Conservation (phyloP, 768 basidiomycete genomes). For the Lactifluus hygrophoroides region DNA sequence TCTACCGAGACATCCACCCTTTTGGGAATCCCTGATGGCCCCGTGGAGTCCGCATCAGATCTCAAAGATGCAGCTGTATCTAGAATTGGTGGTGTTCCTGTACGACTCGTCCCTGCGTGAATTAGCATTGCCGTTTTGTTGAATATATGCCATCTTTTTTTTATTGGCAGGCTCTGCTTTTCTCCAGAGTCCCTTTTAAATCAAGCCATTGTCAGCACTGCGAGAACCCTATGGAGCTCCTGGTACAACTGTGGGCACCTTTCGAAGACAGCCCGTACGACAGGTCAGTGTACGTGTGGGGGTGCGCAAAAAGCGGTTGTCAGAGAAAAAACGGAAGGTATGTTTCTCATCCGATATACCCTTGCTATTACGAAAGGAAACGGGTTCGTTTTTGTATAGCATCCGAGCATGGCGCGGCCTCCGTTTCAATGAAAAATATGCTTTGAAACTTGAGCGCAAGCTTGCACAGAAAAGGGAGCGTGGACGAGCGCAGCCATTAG, state of each 20-base stretch:
- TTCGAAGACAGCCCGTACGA: constrained; percentile 81
- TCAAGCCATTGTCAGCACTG: constrained; percentile 69
- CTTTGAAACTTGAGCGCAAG: constrained; percentile 58
- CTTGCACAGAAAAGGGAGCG: constrained; percentile 33
- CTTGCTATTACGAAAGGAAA: not conserved
- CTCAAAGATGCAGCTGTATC: constrained; percentile 73
- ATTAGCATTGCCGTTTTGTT: constrained; percentile 36
- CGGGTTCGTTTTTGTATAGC: constrained; percentile 33
- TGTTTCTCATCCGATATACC: constrained; percentile 24
- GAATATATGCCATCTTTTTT: constrained; percentile 27
- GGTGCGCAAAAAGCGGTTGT: constrained; percentile 60
- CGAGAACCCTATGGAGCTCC: constrained; percentile 64
- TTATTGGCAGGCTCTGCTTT: constrained; percentile 57
- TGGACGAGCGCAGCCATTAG: constrained; percentile 29
- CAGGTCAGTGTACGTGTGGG: constrained; percentile 80
- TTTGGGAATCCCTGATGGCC: constrained; percentile 75
- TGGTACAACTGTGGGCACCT: constrained; percentile 87
- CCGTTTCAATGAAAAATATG: constrained; percentile 65
- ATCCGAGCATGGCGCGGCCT: constrained; percentile 77
- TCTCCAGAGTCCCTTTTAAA: constrained; percentile 49
- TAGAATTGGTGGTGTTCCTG: constrained; percentile 84
- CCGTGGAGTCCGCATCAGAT: constrained; percentile 48
- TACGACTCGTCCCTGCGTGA: constrained; percentile 54
- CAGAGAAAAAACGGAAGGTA: constrained; percentile 75
- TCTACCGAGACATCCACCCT: constrained; percentile 72